Evolutionary conservation across 1,284 basidiomycete genomes (phyloP), one percentile per base, ranked within the genome.

Genomic region (Testicularia cyperi): DNA sequence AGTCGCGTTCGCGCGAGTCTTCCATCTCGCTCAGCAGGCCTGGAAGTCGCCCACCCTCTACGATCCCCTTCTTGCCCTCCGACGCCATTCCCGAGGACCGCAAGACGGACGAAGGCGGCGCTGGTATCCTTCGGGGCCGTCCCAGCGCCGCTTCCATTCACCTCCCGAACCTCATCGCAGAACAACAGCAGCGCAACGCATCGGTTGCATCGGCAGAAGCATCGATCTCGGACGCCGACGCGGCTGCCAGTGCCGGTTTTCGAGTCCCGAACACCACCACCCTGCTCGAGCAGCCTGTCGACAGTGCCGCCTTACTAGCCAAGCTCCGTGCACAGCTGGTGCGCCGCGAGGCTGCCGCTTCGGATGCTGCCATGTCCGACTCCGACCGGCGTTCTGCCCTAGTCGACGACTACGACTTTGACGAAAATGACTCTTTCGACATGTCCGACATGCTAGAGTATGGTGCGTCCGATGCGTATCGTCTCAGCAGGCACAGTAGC

Each of bases 381-480:
- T 15, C 40, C 2, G 58, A 62, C n/a, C 52, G 52, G 13, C 25
- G 41, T 18, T 51, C 46, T 24, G 44, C 46, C 8, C 36, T 42
- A 8, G 26, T 42, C 19, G 60, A 63, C 13, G 54, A 57, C 47
- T 35, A 44, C n/a, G 60, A 47, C 47, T 35, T 42, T 13, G 60
- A 47, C 15, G 40, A 51, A n/a, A 7, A 22, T 14, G 69, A 71
- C 21, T 62, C 65, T 38, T 54, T 68, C 13, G 68, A 72, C 34
- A 46, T 72, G 2, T 42, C 48, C n/a, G 71, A 68, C 7, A 56
- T 72, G 61, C 65, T 73, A 62, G 49, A 62, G 27, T 57, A 57
- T 19, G 55, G 54, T 10, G 54, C 45, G 4, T 49, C 54, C 19
- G 61, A 58, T 8, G 46, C 45, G 10, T 43, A 54, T 30, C 46